Evolutionary conservation across 768 basidiomycete genomes (phyloP), one percentile per base, ranked within the genome.

Genomic region (Cystobasidium onofrii): DNA sequence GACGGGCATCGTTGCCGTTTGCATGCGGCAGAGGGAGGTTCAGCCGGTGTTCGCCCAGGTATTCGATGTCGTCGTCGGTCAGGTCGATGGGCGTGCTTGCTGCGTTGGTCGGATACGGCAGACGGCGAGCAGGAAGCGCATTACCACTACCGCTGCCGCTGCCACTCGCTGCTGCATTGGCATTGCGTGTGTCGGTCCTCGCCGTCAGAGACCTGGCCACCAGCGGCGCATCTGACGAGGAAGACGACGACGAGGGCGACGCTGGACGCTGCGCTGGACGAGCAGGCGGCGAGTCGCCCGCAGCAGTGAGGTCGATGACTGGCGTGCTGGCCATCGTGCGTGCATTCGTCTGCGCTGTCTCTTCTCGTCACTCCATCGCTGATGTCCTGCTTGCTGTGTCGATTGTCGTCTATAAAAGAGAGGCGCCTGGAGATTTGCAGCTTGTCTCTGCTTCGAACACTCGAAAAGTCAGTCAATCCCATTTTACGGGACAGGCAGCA

Each of bases 21-120:
- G 50, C 50, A 31, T 67, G 50, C 10, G 65, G 41, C 44, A 13
- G 36, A 10, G 65, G 65, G 29, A 67, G 50, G 15, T 67, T 36
- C 10, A 67, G 27, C 50, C 65, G 52, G 25, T 43, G 41, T 27
- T 50, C 41, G 13, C 65, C 65, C 20, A 67, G 39, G 65, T 50
- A 67, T 43, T 67, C 65, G 50, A 67, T 67, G 23, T 67, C 65
- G 27, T 67, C 65, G 50, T 67, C 65, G 13, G 65, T 67, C 12
- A 67, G 50, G 50, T 67, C 65, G 50, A 67, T 67, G 23, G 65
- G 65, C 10, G 44, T 29, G 39, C 27, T 54, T 18, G 43, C 29
- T 23, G 65, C 23, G 50, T 41, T 67, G 10, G 43, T 67, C 9
- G 44, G 65, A n/a, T 67, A 54, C 27, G 57, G 57, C 33, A 60